Base-by-base conservation (phyloP, 306 rosid genomes). In the Dryas drummondii region DNA sequence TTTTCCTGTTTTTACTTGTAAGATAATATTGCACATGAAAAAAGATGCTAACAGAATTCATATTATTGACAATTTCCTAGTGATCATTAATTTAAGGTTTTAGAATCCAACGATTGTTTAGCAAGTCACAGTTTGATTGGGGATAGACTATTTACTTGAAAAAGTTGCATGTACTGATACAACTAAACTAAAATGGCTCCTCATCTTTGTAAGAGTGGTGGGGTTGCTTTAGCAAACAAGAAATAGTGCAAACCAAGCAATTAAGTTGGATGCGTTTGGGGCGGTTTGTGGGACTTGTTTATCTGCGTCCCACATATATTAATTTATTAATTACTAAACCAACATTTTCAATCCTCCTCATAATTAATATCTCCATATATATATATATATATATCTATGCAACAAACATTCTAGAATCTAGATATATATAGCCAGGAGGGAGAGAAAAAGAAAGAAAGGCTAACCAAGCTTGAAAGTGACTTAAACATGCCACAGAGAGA, bases 221-320 rank as follows among this genome's bases (percentile, higher is more conserved):
- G 93, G 96, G 93, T 84, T 86, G 96, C 96, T 86, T 90, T 87
- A 81, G 76, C 82, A 82, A 91, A 85, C 76, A 77, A 88, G 86
- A 85, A 88, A 91, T 79, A 88, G 93, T 91, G 90, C 80, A 76
- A 50, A 82, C 66, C 76, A 91, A 91, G 96, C 93, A 88, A n/a
- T n/a, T n/a, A n/a, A 88, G 82, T 81, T 60, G 83, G 63, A 76
- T 41, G 62, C 75, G 66, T 83, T 83, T 88, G 90, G 96, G 96
- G 93, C 96, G 96, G 96, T 88, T 87, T 87, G 93, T 91, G 96
- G 96, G 96, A 85, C 93, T 88, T 67, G 69, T 44, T 17, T 69
- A 79, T 61, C 85, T 75, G 41, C 76, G 76, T 82, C 89, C 89
- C 92, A 84, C 87, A 71, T 74, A 77, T 76, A 84, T 82, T 83